A percentile compares a stretch with the other conserved stretches of the same genome.
Evolutionary conservation across 345 rosid genomes (phyloP).

Genomic region (Citrus trifoliata): DNA sequence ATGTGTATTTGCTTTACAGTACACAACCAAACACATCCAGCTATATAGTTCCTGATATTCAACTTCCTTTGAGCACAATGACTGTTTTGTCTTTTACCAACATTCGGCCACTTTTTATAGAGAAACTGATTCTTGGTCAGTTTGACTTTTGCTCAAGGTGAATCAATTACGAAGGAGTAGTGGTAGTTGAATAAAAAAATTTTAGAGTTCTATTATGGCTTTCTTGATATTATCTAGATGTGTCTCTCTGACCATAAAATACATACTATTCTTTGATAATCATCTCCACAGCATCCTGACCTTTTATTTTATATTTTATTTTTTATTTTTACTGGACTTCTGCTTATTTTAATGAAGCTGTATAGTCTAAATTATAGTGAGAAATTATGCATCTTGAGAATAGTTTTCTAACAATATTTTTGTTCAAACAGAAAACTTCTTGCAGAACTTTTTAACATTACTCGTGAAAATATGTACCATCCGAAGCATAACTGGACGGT

Average conservation of each 20-base stretch:
- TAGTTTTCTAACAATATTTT: background rate
- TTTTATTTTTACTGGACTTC: background rate
- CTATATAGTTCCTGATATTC: background rate
- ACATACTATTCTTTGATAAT: background rate
- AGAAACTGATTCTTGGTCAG: background rate
- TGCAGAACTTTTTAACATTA: conserved; percentile 49
- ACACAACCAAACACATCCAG: background rate
- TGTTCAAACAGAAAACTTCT: conserved; percentile 61
- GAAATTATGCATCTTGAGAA: background rate
- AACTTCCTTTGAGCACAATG: background rate
- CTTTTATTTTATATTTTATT: too few species aligned
- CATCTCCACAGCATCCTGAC: background rate
- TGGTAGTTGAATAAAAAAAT: background rate
- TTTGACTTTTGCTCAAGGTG: background rate
- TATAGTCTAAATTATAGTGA: background rate
- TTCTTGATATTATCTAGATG: background rate
- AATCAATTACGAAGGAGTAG: background rate
- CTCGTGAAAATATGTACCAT: conserved; percentile 70
- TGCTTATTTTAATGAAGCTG: background rate
- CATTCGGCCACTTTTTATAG: background rate
- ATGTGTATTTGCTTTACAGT: background rate
- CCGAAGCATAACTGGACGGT: conserved; percentile 78
- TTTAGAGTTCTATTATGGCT: background rate
- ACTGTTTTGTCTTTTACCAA: background rate
- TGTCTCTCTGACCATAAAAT: background rate